phyloP scores from a whole-genome alignment of 768 basidiomycete species.

The Boletus rubropictus region DNA sequence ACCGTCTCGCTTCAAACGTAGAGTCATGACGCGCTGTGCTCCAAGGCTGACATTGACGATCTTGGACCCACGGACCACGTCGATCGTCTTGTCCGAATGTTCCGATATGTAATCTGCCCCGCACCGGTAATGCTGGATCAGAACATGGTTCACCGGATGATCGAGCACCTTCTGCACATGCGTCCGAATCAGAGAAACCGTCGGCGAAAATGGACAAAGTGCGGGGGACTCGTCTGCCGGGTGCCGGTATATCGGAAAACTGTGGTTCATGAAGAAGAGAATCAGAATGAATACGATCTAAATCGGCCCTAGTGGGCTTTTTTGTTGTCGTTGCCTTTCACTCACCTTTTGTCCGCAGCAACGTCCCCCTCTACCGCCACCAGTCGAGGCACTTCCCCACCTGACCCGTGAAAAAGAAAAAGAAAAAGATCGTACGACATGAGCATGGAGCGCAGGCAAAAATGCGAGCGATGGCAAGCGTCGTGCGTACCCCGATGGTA shows the following conservation, averaged over 20 bases:
- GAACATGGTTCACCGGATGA: conserved; percentile 76
- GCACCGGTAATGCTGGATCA: conserved; percentile 75
- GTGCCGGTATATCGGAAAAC: conserved; percentile 77
- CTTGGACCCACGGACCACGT: conserved; percentile 65
- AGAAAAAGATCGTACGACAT: conserved; percentile 1
- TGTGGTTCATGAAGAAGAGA: conserved; percentile 18
- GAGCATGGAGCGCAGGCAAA: background rate
- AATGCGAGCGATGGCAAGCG: background rate
- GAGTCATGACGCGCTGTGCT: conserved; percentile 69
- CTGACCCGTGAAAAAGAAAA: conserved; percentile 29
- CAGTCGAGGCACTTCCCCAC: conserved; percentile 65
- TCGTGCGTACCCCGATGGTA: conserved; percentile 55
- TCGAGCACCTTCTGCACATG: conserved; percentile 52
- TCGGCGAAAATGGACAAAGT: conserved; percentile 60
- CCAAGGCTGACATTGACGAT: conserved; percentile 82
- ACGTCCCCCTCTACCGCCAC: conserved; percentile 60
- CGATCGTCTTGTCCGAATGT: conserved; percentile 84
- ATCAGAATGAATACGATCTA: background rate
- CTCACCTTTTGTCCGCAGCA: conserved; percentile 45
- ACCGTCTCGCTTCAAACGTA: conserved; percentile 58
- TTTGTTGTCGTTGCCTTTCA: conserved; percentile 2
- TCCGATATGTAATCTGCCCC: conserved; percentile 82
- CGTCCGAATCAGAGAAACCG: conserved; percentile 57
- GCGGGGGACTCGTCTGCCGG: conserved; percentile 76
- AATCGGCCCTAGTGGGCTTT: conserved; percentile 11